Base-by-base conservation (phyloP, 2,329 filamentous ascomycete genomes). In the Paecilomyces sp. region DNA sequence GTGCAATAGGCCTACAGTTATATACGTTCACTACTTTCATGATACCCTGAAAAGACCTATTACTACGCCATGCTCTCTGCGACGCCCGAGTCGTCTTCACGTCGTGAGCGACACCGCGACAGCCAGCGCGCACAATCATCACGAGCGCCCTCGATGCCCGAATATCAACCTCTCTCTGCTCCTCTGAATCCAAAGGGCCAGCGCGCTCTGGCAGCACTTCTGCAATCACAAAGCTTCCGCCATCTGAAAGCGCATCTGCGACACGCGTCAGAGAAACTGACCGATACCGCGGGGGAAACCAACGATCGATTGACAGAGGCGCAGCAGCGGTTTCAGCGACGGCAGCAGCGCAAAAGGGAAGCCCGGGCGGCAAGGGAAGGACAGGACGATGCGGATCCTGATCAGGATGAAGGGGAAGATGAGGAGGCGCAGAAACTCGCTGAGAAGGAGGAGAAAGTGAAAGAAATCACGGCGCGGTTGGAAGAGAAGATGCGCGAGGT, bases 401-500 rank as follows among this genome's bases (percentile, higher is more conserved):
- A 74, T 0, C 75, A 77, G 2, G 71, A 77, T 1, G 71, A 74
- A 3, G 62, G 62, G 3, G 68, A 75, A n/a, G 69, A 71, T 11
- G 68, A 76, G 15, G 71, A 74, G 41, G 75, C 77, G 24, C 68
- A 72, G 28, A 73, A 76, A 58, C 63, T 83, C 54, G 70, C 72
- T 9, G 69, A 76, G 31, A 73, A 77, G 15, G 74, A 78, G 59
- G 70, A 74, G 22, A 76, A 79, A 59, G 83, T 86, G 1, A 74
- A 80, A 15, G 70, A 72, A 3, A 74, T 84, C 64, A 88, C 84
- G 1, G 70, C 72, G 30, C 76, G 79, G 56, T 77, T 88, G 67
- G 87, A 89, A 64, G 76, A 80, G 67, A 77, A 76, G 54, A 80
- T 88, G 67, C 79, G 86, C 15, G 74, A 78, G 12, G 71, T 85